Percentiles rank a stretch among this genome's conserved stretches.
These are phyloP conservation scores for Syzygium syzygioides DNA, from an alignment of 441 rosid species.

Conservation along the genomic window DNA sequence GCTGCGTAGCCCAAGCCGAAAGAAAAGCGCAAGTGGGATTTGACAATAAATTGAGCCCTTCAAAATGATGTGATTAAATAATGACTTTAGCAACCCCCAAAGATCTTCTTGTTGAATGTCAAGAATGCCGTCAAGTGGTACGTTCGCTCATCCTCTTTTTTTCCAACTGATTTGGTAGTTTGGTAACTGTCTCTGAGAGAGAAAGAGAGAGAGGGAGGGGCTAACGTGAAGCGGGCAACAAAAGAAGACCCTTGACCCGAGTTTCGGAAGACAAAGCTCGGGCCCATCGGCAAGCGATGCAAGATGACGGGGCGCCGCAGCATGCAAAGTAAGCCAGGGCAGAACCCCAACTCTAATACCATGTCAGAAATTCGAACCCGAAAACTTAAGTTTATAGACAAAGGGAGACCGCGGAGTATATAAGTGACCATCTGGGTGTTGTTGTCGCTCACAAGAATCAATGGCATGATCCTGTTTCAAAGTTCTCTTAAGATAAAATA, in stretches of 20 bases:
- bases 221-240: neutral
- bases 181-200: neutral
- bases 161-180: neutral
- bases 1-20: neutral
- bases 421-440: neutral
- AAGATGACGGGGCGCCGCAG: too few relatives aligned
- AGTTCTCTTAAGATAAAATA: neutral
- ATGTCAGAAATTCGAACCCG: neutral
- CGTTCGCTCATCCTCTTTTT: neutral
- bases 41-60: neutral
- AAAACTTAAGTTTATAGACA: neutral
- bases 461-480: neutral
- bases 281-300: neutral
- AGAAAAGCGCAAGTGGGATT: neutral
- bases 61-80: neutral
- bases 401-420: neutral
- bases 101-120: neutral
- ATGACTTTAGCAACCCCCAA: neutral
- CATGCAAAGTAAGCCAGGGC: neutral
- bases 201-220: neutral
- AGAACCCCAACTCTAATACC: neutral
- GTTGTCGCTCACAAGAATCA: neutral
- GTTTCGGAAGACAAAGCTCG: neutral
- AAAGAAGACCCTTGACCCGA: neutral
- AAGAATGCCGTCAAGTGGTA: neutral